Base-by-base conservation (phyloP, 2,329 filamentous ascomycete genomes). In the Penicillium sp. region DNA sequence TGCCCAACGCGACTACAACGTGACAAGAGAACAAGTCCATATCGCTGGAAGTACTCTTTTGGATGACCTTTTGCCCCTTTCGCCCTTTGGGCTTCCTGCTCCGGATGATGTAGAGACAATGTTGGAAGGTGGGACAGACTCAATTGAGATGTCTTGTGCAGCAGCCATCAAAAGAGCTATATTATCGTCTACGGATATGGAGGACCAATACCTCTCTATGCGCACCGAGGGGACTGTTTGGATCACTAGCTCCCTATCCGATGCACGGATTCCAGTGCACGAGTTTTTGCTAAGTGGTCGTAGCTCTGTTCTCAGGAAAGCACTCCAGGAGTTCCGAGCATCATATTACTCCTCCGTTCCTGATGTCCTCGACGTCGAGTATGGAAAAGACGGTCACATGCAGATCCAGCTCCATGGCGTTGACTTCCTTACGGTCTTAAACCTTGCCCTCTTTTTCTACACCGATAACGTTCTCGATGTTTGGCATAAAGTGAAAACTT, bases 381-480 rank as follows among this genome's bases (percentile, higher is more conserved):
- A 82, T 27, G 76, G 79, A 24, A 70, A 75, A 1, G 72, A 82
- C 19, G 81, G 81, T 6, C 83, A 81, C 45, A 75, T 81, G 1
- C 72, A 87, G 10, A 68, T 97, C 21, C 82, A 84, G 0, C 88
- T 98, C 52, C 77, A 85, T 21, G 83, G 85, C 1, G 75, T 93
- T 13, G 92, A 97, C 69, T 81, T 95, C 37, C 79, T 96, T 33
- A 89, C 91, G 0, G 70, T 97, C 7, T 77, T 96, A 55, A 93
- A 96, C 64, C 65, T 98, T 10, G 84, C 89, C 1, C 79, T 93
- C 10, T 97, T 91, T 67, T 70, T 89, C 8, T 98, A 98, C 71
- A 88, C 87, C 6, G 95, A 98, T 69, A 81, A 80, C 4, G 77
- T 93, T 16, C 81, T 96, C 31, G 91, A 95, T 57, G 89, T 93